Evolutionary conservation across 306 rosid species (phyloP).

Genomic region (Canavalia gladiata): DNA sequence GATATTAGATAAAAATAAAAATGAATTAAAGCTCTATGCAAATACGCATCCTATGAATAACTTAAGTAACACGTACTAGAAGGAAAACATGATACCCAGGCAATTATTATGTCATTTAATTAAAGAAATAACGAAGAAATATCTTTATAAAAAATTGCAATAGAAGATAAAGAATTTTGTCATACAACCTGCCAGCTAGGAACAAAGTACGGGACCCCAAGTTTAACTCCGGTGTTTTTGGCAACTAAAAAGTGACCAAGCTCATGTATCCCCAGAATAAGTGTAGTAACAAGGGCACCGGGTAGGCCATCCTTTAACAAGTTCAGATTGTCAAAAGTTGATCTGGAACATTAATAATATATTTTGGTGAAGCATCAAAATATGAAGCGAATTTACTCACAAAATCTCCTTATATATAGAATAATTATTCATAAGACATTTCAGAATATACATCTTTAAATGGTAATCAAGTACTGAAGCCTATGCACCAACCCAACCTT

Average conservation of each 20-base stretch:
- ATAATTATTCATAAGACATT: not conserved
- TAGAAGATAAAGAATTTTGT: constrained; percentile 36
- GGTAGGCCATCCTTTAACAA: constrained; percentile 90
- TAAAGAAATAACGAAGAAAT: constrained; percentile 29
- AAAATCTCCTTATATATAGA: constrained; percentile 10
- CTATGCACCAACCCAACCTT: constrained; percentile 6
- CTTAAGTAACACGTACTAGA: constrained; percentile 25
- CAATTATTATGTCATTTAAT: not conserved
- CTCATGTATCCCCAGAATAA: constrained; percentile 84
- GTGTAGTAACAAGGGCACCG: constrained; percentile 88
- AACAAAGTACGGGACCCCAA: constrained; percentile 91
- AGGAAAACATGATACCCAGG: constrained; percentile 35
- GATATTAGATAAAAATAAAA: not conserved
- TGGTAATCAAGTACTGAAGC: constrained; percentile 17
- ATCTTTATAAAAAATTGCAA: constrained; percentile 17
- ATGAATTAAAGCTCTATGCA: not conserved
- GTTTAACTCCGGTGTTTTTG: constrained; percentile 68
- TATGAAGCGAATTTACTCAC: not conserved
- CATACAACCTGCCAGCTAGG: constrained; percentile 98
- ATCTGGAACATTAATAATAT: constrained; percentile 66
- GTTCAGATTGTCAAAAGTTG: constrained; percentile 87
- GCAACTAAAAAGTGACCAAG: constrained; percentile 82
- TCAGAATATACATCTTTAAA: constrained; percentile 21
- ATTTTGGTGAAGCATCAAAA: constrained; percentile 51
- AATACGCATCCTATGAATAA: constrained; percentile 22